Percentiles rank a stretch among this genome's conserved stretches.
phyloP scores from a whole-genome alignment of 257 asterid species.

The Verbena officinalis region DNA sequence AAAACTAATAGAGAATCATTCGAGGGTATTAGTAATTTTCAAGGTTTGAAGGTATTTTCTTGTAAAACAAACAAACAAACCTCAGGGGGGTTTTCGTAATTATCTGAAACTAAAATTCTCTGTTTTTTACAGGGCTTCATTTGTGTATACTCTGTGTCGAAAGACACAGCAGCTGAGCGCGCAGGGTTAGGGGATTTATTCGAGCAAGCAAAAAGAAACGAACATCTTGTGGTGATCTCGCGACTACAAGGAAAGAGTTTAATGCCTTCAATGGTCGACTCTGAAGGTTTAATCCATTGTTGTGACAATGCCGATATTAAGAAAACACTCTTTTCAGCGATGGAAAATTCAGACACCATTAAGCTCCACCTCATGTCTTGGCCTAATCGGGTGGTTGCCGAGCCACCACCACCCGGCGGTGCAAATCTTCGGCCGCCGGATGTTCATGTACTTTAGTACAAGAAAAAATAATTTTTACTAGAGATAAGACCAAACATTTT shows the following conservation, averaged over 20 bases:
- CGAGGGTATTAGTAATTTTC: too few species aligned
- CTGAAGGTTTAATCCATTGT: slow-evolving; percentile 50
- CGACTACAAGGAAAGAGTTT: slow-evolving; percentile 61
- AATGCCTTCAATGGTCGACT: slow-evolving; percentile 50
- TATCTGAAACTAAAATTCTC: too few species aligned
- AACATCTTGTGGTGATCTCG: slow-evolving; percentile 47
- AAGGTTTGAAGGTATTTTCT: too few species aligned
- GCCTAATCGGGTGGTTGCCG: slow-evolving; percentile 37
- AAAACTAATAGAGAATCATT: too few species aligned
- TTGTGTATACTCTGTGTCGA: slow-evolving; percentile 38
- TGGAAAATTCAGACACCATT: slow-evolving; percentile 44
- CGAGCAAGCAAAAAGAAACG: slow-evolving; percentile 40
- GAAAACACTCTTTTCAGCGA: slow-evolving; percentile 37
- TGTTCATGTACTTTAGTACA: background rate
- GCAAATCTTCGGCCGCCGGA: slow-evolving; percentile 51
- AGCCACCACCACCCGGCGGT: slow-evolving; percentile 25
- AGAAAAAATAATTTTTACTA: too few species aligned
- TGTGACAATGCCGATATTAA: slow-evolving; percentile 50
- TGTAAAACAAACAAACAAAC: too few species aligned
- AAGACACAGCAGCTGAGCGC: slow-evolving; percentile 54
- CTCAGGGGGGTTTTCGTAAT: too few species aligned
- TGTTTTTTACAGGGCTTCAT: slow-evolving; percentile 47
- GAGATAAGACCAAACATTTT: too few species aligned
- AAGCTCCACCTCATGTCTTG: slow-evolving; percentile 52
- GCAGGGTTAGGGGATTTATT: slow-evolving; percentile 47